Base-by-base conservation (phyloP, 345 rosid species). In the Euphorbia lathyris region DNA sequence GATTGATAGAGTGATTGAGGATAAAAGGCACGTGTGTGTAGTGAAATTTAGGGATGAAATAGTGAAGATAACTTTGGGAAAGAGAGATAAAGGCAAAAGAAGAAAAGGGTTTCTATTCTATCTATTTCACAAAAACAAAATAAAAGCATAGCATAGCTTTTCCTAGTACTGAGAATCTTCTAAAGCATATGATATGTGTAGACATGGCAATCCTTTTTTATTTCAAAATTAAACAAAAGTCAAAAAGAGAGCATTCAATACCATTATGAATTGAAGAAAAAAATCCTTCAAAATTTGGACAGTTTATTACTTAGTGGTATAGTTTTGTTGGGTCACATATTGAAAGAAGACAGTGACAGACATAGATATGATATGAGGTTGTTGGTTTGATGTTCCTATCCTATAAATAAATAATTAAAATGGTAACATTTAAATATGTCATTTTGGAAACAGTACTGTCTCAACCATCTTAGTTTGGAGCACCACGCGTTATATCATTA, bases 161-260 rank as follows among this genome's bases (percentile, higher is more conserved):
- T 13, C 23, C 1, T 45, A 45, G 17, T 45, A 45, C 13, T 11
- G 71, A 60, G 75, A 79, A 73, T 66, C 83, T 79, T 76, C 75
- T 36, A 75, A 76, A 79, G 77, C 34, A 22, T 30, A n/a, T n/a
- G n/a, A n/a, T n/a, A n/a, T n/a, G 14, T 29, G 51, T 13, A 12
- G 8, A 45, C 51, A 45, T 45, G 51, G 3, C 51, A 1, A 6
- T 6, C 51, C 16, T 45, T 45, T 45, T 1, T 2, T 16, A n/a
- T 7, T 12, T 9, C 12, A n/a, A n/a, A n/a, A n/a, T n/a, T n/a
- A n/a, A n/a, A n/a, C 11, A 12, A 45, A 45, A 45, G 51, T 45
- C 51, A 45, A 45, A 40, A 45, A 45, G 51, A 14, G 19, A 45
- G 51, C 19, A 45, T 40, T 2, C 5, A 7, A 40, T 40, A 40